These are phyloP conservation scores for Yamadazyma epiphylla DNA, from an alignment of 1,139 yeast genomes.

Conservation along the genomic window DNA sequence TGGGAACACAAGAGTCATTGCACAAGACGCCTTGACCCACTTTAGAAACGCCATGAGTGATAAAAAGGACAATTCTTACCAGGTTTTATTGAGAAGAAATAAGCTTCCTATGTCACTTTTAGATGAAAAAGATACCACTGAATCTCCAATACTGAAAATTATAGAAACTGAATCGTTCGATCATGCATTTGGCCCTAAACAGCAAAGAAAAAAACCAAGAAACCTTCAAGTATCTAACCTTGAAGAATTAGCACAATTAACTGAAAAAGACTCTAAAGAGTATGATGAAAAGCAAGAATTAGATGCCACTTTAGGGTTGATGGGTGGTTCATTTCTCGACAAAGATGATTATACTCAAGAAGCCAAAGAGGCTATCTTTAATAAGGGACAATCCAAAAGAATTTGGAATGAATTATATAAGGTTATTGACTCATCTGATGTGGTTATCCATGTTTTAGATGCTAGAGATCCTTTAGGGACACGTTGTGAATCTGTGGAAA, in stretches of 20 bases:
- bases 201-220: constrained; percentile 90
- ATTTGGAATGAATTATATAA: constrained; percentile 98
- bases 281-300: constrained; percentile 76
- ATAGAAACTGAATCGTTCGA: constrained; percentile 84
- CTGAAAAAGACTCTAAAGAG: constrained; percentile 55
- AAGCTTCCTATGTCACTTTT: constrained; percentile 93
- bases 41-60: constrained; percentile 94
- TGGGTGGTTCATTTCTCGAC: constrained; percentile 65
- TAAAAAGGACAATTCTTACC: constrained; percentile 80
- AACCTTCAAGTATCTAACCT: constrained; percentile 66
- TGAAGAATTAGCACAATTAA: constrained; percentile 69
- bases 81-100: constrained; percentile 82
- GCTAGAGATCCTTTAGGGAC: constrained; percentile 98
- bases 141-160: constrained; percentile 75
- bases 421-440: constrained; percentile 95
- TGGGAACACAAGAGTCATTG: constrained; percentile 94
- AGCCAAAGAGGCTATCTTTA: constrained; percentile 93
- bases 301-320: constrained; percentile 70
- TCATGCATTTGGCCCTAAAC: constrained; percentile 88
- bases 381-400: constrained; percentile 96
- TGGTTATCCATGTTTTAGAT: constrained; percentile 91
- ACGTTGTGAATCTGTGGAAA: constrained; percentile 89
- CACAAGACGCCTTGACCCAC: constrained; percentile 92
- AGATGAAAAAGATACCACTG: constrained; percentile 74
- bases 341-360: constrained; percentile 83